phyloP scores from a whole-genome alignment of 345 rosid species.

The Syzygium oleosum region DNA sequence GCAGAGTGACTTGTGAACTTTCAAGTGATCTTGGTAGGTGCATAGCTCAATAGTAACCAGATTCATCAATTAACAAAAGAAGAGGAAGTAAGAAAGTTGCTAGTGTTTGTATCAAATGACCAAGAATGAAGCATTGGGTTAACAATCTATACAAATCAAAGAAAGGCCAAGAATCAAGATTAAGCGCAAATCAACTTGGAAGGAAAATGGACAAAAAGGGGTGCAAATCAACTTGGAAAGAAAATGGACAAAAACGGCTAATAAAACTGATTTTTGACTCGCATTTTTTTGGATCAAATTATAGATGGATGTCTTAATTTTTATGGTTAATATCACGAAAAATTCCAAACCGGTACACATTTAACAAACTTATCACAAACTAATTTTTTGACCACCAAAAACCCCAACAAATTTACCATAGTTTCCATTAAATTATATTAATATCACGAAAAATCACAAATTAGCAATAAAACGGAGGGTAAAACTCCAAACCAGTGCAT shows the following conservation, averaged over 20 bases:
- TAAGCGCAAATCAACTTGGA: neutral
- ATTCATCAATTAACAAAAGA: neutral
- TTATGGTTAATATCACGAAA: too few relatives aligned
- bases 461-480: too few relatives aligned
- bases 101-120: neutral
- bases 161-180: neutral
- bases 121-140: neutral
- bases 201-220: too few relatives aligned
- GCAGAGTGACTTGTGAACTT: neutral
- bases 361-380: too few relatives aligned
- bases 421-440: too few relatives aligned
- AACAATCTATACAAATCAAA: neutral
- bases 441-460: too few relatives aligned
- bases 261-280: neutral
- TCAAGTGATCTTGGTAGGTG: neutral
- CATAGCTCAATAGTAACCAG: neutral
- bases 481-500: too few relatives aligned
- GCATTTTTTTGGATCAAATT: neutral
- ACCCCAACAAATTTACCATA: too few relatives aligned
- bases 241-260: neutral
- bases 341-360: too few relatives aligned
- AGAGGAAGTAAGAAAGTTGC: neutral
- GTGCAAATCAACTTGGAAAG: neutral
- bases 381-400: too few relatives aligned
- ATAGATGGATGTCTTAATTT: neutral